These are phyloP conservation scores for Scutellaria minor DNA, from an alignment of 257 asterid genomes.

Conservation along the genomic window DNA sequence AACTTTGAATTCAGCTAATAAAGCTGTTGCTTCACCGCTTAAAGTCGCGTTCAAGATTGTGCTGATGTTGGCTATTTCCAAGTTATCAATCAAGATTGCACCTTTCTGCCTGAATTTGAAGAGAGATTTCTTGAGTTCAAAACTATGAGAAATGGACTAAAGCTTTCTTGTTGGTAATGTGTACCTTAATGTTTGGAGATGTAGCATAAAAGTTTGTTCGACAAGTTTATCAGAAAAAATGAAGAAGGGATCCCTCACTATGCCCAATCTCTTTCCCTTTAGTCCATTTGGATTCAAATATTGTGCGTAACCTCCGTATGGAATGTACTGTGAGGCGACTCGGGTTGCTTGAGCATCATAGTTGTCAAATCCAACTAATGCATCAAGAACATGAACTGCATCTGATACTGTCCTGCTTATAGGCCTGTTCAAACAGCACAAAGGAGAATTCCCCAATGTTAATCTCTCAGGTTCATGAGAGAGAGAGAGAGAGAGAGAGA, in stretches of 20 bases:
- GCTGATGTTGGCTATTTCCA: conserved; percentile 53
- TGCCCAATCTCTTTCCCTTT: conserved; percentile 68
- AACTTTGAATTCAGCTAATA: conserved; percentile 67
- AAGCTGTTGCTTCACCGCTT: conserved; percentile 52
- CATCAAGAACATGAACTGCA: conserved; percentile 63
- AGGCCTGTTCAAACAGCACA: conserved; percentile 43
- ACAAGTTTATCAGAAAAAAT: conserved; percentile 27
- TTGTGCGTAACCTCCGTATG: conserved; percentile 60
- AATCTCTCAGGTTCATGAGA: background rate
- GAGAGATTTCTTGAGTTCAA: background rate
- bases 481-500: background rate
- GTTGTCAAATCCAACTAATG: conserved; percentile 61
- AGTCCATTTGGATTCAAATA: conserved; percentile 65
- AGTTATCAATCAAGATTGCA: conserved; percentile 55
- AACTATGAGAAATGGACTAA: too few relatives aligned
- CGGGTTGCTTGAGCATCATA: conserved; percentile 57
- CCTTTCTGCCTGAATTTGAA: conserved; percentile 44
- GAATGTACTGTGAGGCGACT: conserved; percentile 61
- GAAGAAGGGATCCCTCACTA: conserved; percentile 51
- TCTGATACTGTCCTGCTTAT: conserved; percentile 69
- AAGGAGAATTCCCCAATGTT: too few relatives aligned
- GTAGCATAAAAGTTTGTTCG: conserved; percentile 26
- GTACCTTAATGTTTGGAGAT: conserved; percentile 48
- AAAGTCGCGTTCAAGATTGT: conserved; percentile 47
- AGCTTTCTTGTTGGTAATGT: too few relatives aligned